Evolutionary conservation across 164 flowering plant species (phyloP).

Genomic region (Saururus chinensis): DNA sequence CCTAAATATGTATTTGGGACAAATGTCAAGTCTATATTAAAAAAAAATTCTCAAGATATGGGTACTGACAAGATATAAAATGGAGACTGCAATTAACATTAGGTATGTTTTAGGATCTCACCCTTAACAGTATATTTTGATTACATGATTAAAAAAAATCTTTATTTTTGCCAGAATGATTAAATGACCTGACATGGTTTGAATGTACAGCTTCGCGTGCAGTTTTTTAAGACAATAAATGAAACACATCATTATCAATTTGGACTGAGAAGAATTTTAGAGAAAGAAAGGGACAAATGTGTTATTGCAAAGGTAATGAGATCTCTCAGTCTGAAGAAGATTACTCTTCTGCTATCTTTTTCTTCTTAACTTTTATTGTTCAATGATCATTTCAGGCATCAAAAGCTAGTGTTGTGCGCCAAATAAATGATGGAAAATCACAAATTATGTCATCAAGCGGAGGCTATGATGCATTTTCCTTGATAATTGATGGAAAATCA

Average conservation of each 20-base stretch:
- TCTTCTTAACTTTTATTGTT: not conserved
- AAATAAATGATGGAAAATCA: constrained; percentile 46
- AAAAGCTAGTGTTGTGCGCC: constrained; percentile 46
- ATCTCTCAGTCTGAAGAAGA: not conserved
- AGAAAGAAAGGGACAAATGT: constrained; percentile 53
- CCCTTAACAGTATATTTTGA: no score
- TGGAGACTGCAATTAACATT: constrained; percentile 98
- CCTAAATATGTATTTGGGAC: no score
- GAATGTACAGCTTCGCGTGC: constrained; percentile 65
- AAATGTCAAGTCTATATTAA: no score
- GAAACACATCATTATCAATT: constrained; percentile 69
- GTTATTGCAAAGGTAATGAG: constrained; percentile 47
- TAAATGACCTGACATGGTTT: constrained; percentile 14
- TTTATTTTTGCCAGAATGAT: no score
- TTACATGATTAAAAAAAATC: no score
- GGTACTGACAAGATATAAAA: constrained; percentile 97
- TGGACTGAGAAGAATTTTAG: constrained; percentile 65
- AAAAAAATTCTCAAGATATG: no score
- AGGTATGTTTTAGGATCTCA: constrained; percentile 77
- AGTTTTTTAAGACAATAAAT: constrained; percentile 93
- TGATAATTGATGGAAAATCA: constrained; percentile 94
- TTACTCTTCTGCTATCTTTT: not conserved
- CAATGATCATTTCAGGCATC: constrained; percentile 46
- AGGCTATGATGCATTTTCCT: constrained; percentile 56
- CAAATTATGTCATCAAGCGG: constrained; percentile 31